Base-by-base conservation (phyloP, 2,329 filamentous ascomycete species). In the Aspergillus niger region DNA sequence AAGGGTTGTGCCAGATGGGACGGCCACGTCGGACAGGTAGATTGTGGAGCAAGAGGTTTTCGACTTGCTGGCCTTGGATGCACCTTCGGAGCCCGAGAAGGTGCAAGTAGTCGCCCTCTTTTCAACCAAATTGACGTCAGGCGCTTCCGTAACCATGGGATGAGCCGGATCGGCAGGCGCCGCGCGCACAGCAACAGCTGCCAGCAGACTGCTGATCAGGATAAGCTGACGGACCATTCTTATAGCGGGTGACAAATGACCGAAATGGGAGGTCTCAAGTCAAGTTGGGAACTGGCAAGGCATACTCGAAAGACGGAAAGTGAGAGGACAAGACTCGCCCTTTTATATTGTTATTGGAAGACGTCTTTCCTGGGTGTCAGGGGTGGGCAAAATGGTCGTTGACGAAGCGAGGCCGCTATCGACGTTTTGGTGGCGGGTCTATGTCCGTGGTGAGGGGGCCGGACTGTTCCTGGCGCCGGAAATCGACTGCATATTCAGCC, bases 1-100 rank as follows among this genome's bases (percentile, higher is more conserved):
- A 28, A 52, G 11, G 17, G 49, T 52, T 8, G 49, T 52, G 22
- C 49, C 49, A 3, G 49, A 52, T 20, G 49, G 49, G 49, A 52
- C 49, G 3, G 49, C 49, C 49, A 52, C 28, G n/a, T 20, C 49
- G 17, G 49, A 52, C 24, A 52, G 49, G 49, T 52, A 52, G n/a
- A 52, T 52, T 6, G 49, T 52, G 49, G 49, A 52, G 49, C 49
- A 52, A 24, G 26, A 32, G 8, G 49, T 52, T 30, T 52, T 52
- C n/a, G 49, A 52, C 30, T 52, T 52, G 30, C 49, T 52, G 5
- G 36, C 49, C n/a, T 52, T 52, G 30, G 49, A 52, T 7, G 49
- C 49, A 10, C 49, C 49, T 15, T 52, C 49, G 22, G 49, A 52
- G 30, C 49, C 49, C 4, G 49, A 52, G 28, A 52, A 52, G 49